Percentiles rank a stretch among this genome's conserved stretches.
These are phyloP conservation scores for Kwoniella europaea DNA, from an alignment of 768 basidiomycete species.

Conservation along the genomic window DNA sequence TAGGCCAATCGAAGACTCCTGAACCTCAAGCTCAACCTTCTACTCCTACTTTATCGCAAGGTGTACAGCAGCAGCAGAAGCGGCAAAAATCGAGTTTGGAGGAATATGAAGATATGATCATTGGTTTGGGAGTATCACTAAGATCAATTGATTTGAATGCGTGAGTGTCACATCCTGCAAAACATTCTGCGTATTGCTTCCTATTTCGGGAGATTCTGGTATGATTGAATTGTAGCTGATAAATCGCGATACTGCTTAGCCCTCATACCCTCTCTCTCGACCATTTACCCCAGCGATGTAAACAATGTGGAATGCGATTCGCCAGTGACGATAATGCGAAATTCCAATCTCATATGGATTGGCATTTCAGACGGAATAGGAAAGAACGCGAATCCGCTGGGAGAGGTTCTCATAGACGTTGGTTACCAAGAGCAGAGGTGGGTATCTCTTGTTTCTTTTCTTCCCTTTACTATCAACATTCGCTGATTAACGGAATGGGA, in stretches of 20 bases:
- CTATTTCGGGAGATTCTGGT: neutral
- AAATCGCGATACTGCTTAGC: conserved; percentile 11
- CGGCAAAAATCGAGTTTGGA: conserved; percentile 33
- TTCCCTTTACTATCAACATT: no score
- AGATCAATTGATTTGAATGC: conserved; percentile 42
- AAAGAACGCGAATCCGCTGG: conserved; percentile 65
- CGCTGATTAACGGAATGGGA: no score
- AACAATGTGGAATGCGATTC: conserved; percentile 90
- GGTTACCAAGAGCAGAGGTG: conserved; percentile 85
- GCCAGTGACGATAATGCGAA: conserved; percentile 72
- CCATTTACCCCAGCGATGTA: conserved; percentile 80
- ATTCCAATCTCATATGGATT: conserved; percentile 88
- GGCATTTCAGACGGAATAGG: conserved; percentile 91
- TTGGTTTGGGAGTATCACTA: conserved; percentile 43
- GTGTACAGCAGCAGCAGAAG: neutral
- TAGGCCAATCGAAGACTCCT: conserved; percentile 39
- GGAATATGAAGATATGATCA: conserved; percentile 55
- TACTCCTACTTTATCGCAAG: neutral
- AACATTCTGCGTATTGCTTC: neutral
- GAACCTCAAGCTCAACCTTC: conserved; percentile 12
- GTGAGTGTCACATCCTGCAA: conserved; percentile 24
- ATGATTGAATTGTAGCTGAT: conserved; percentile 1
- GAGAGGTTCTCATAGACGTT: conserved; percentile 84
- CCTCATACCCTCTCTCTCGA: conserved; percentile 50
- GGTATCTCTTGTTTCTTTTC: conserved; percentile 47